These are phyloP conservation scores for Hypoxylon intermedium DNA, from an alignment of 495 filamentous ascomycete genomes.

Conservation along the genomic window DNA sequence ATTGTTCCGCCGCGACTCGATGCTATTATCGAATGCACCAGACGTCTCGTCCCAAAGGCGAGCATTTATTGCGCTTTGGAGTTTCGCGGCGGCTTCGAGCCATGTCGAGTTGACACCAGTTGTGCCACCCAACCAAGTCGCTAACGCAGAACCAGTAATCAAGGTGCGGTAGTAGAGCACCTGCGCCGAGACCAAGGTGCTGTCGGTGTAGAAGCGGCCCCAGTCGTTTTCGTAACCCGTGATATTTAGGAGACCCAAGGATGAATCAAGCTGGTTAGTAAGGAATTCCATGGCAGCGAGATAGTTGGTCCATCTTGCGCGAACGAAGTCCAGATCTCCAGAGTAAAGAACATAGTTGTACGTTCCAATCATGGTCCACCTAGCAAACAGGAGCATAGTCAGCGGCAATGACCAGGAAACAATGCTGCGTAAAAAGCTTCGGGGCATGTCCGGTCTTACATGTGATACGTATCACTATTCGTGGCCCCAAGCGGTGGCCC, in stretches of 20 bases:
- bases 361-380: conserved; percentile 65
- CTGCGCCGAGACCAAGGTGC: conserved; percentile 62
- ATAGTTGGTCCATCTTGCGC: conserved; percentile 59
- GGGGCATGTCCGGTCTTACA: conserved; percentile 47
- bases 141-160: conserved; percentile 56
- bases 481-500: conserved; percentile 65
- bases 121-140: conserved; percentile 57
- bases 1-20: conserved; percentile 38
- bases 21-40: conserved; percentile 65
- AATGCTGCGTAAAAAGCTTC: background rate
- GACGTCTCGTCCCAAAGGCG: conserved; percentile 59
- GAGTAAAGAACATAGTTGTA: conserved; percentile 69
- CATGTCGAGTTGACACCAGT: conserved; percentile 54
- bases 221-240: conserved; percentile 62
- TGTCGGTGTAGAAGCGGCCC: conserved; percentile 62
- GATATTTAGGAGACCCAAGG: conserved; percentile 61
- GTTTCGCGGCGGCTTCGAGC: conserved; percentile 47
- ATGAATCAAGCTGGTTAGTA: conserved; percentile 57
- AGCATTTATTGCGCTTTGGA: conserved; percentile 52
- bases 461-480: conserved; percentile 68
- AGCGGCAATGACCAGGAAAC: background rate
- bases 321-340: conserved; percentile 59
- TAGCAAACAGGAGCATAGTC: conserved; percentile 12
- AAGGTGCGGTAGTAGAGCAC: conserved; percentile 65
- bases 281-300: conserved; percentile 62